These are phyloP conservation scores for Trematosphaeria pertusa DNA, from an alignment of 2,329 filamentous ascomycete species.

Conservation along the genomic window DNA sequence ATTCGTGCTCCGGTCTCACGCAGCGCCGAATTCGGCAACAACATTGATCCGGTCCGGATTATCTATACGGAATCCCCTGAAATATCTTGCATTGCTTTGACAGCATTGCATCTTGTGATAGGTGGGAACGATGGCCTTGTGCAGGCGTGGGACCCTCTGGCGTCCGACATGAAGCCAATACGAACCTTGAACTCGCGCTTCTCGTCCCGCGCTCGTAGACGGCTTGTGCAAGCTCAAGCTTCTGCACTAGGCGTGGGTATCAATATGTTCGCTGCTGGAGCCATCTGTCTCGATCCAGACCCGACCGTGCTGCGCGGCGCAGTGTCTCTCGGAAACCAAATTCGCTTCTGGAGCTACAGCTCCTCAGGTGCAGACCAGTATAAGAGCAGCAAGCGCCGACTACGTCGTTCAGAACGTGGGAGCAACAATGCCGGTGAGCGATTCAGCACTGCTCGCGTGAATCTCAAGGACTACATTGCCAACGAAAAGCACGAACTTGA, in stretches of 20 bases:
- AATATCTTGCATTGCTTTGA: constrained; percentile 81
- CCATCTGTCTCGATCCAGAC: constrained; percentile 86
- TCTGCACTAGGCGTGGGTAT: constrained; percentile 72
- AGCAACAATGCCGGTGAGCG: constrained; percentile 66
- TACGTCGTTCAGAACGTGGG: constrained; percentile 72
- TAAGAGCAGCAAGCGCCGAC: constrained; percentile 77
- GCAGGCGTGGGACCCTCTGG: constrained; percentile 95
- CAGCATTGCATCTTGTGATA: constrained; percentile 86
- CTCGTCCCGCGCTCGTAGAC: constrained; percentile 80
- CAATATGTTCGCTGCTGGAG: constrained; percentile 81
- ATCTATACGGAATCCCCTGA: constrained; percentile 91
- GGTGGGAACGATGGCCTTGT: constrained; percentile 94
- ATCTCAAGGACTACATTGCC: constrained; percentile 81
- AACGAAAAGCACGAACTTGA: constrained; percentile 85
- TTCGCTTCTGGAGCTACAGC: constrained; percentile 94
- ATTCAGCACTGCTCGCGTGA: constrained; percentile 70
- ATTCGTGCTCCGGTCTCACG: constrained; percentile 70
- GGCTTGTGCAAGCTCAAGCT: constrained; percentile 71
- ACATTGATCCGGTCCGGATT: constrained; percentile 74
- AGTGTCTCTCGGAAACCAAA: constrained; percentile 82
- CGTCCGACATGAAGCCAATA: constrained; percentile 77
- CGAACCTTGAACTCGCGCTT: constrained; percentile 87
- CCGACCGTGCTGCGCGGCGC: constrained; percentile 84
- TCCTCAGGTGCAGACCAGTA: constrained; percentile 77
- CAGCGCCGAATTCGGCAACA: constrained; percentile 62